Evolutionary conservation across 768 basidiomycete species (phyloP), one percentile per base, ranked within the genome.

Genomic region (Mrakia gelida): DNA sequence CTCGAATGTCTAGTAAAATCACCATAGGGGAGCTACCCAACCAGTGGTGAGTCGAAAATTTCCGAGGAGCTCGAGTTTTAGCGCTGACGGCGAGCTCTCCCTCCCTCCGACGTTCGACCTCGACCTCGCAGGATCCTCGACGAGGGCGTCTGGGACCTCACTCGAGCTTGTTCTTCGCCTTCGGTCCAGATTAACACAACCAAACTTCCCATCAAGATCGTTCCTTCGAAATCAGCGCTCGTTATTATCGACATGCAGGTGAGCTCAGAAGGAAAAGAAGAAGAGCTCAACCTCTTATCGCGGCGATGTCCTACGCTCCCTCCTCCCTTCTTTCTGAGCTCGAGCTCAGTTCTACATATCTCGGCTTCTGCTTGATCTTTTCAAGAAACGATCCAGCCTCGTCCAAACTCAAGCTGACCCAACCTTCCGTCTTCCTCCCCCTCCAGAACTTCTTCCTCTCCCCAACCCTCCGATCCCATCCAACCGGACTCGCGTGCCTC

Each of bases 231-330:
- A 54, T 68, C 52, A n/a, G 78, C 78, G 6, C 26, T 79, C 4
- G 63, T 79, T 2, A 68, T 79, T 10, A 65, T 79, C 21, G 78
- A 79, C 28, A 75, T 75, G 73, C 73, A 75, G 74, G 72, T 73
- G 15, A 34, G 30, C 41, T 52, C 1, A 26, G 26, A 45, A 18
- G 68, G 2, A 45, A 16, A 28, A 49, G 34, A 28, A 52, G 28
- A 9, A 9, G 49, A 52, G 18, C 49, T 52, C 45, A 10, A 45
- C 11, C 45, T 52, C 49, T 52, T 52, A 52, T 52, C 49, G 15
- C 49, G 49, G 49, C 9, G 49, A 52, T 52, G 16, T 5, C 49
- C 49, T 52, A 10, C 15, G 45, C 11, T 21, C 49, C 49, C 49
- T 52, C 49, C 49, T 21, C 18, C 49, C 49, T 13, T 52, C 49